Base-by-base conservation (phyloP, 768 basidiomycete species). In the Lactifluus subvellereus region DNA sequence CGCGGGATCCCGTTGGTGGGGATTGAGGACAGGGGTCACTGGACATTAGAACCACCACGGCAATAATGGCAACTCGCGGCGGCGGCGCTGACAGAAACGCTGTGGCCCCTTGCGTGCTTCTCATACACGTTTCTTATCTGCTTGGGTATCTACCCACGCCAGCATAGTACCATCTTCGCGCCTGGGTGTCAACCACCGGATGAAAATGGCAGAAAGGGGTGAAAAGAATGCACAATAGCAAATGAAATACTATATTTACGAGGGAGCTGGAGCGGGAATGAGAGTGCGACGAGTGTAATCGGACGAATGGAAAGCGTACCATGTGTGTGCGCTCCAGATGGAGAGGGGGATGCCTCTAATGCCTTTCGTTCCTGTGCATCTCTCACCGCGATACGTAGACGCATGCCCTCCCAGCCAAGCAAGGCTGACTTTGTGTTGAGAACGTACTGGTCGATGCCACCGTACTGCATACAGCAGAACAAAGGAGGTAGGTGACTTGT, bases 371-470 rank as follows among this genome's bases (percentile, higher is more conserved):
- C 62, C 64, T 63, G 69, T 56, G 68, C 73, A 50, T 77, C 76
- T 33, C 74, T 67, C 10, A 78, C 69, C 63, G 71, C 66, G 45
- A 77, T 63, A 30, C 77, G 71, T 68, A 78, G 64, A 18, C 76
- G 74, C 76, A 78, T 77, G 30, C 77, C 77, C 69, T 77, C 76
- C 69, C 72, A 72, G 11, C 77, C 77, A 40, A 78, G 68, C 55
- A 75, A 61, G 27, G 76, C 74, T 37, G 74, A 65, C 67, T 73
- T 74, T 52, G 74, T 77, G 48, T 73, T 74, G 61, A 80, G 72
- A 33, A 82, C 68, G 68, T 81, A 82, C 52, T 76, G 71, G 67
- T 82, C 75, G 49, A 76, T 54, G 37, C 73, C 70, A 16, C 73
- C 74, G 55, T 71, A 55, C 74, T 73, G 37, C 2, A 51, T 27